Conservation (phyloP, 306 rosid species). For the Quercus ilex region DNA sequence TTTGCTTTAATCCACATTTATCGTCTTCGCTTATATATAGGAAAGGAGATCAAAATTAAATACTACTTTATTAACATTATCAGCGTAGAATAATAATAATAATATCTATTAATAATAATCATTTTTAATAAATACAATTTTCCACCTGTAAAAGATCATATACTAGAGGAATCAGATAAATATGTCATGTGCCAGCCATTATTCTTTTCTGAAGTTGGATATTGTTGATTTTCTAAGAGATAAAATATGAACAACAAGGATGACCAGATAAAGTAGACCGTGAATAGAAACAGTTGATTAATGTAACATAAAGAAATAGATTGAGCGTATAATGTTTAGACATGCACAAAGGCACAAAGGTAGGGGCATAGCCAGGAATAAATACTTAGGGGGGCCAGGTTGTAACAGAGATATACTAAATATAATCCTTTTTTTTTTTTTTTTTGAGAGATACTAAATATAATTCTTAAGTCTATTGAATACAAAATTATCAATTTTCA, state of each 20-base stretch:
- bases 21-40: not conserved
- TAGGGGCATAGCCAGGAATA: no score
- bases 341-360: no score
- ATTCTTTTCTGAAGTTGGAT: not conserved
- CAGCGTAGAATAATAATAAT: no score
- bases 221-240: not conserved
- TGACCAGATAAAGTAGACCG: not conserved
- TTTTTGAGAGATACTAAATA: no score
- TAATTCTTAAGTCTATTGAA: no score
- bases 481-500: no score
- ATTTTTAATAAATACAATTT: no score
- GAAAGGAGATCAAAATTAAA: not conserved
- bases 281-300: not conserved
- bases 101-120: conserved; percentile 19
- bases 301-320: not conserved
- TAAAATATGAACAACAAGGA: not conserved
- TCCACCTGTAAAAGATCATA: conserved; percentile 54
- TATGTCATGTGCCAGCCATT: not conserved
- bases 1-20: not conserved
- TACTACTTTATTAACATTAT: no score
- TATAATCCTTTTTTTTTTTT: no score
- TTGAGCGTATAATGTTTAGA: no score
- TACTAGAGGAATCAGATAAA: conserved; percentile 25
- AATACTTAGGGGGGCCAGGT: no score
- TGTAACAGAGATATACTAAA: no score